Conservation (phyloP, 2,329 filamentous ascomycete species). For the Paecilomyces formosus region DNA sequence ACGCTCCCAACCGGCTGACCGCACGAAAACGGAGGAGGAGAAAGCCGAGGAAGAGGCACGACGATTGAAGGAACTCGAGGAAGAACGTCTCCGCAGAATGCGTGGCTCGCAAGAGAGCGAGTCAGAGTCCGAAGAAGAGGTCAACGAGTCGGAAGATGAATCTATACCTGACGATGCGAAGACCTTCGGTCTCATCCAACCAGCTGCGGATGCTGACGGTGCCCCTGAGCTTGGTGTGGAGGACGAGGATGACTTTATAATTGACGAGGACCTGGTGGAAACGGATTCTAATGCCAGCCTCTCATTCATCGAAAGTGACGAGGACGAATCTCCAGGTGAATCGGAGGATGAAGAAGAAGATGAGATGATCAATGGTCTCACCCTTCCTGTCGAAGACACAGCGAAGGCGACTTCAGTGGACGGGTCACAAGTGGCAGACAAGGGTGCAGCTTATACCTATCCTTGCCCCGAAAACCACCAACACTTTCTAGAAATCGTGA, state of each 20-base stretch:
- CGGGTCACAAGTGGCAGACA: slow-evolving; percentile 37
- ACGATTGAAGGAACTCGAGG: slow-evolving; percentile 71
- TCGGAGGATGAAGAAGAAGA: slow-evolving; percentile 52
- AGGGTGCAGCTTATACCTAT: slow-evolving; percentile 72
- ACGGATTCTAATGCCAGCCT: slow-evolving; percentile 57
- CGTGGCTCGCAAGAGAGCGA: slow-evolving; percentile 66
- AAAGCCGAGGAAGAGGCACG: slow-evolving; percentile 68
- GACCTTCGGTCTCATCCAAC: slow-evolving; percentile 55
- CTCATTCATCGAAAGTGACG: slow-evolving; percentile 33
- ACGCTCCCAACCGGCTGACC: slow-evolving; percentile 74
- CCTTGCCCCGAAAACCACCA: slow-evolving; percentile 71
- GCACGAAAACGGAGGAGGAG: slow-evolving; percentile 88
- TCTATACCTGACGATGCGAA: slow-evolving; percentile 49
- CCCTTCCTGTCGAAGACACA: slow-evolving; percentile 29
- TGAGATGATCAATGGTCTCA: slow-evolving; percentile 64
- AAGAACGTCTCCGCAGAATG: slow-evolving; percentile 79
- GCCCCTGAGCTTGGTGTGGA: slow-evolving; percentile 60
- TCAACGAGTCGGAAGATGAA: slow-evolving; percentile 40
- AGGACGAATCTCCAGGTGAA: slow-evolving; percentile 51
- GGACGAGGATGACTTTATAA: slow-evolving; percentile 88
- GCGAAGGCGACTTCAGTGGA: slow-evolving; percentile 16
- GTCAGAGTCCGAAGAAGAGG: slow-evolving; percentile 29
- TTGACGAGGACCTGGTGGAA: slow-evolving; percentile 82
- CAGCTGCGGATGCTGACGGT: slow-evolving; percentile 23
- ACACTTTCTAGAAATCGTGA: slow-evolving; percentile 61